These are phyloP conservation scores for Ilyonectria mors-panacis DNA, from an alignment of 2,329 filamentous ascomycete genomes.

Conservation along the genomic window DNA sequence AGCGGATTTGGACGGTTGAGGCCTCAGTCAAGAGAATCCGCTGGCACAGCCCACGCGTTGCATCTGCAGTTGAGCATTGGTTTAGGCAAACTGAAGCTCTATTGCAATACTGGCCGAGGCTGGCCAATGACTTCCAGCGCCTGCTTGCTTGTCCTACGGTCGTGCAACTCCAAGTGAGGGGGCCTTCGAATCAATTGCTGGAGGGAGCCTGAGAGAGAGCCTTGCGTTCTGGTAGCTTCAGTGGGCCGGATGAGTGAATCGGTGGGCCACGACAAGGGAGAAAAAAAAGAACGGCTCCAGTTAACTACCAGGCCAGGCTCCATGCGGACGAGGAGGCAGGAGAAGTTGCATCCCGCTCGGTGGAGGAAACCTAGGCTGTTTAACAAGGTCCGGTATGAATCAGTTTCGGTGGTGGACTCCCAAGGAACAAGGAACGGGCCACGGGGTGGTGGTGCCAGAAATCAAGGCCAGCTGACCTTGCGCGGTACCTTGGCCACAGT, in stretches of 20 bases:
- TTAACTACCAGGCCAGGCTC: neutral
- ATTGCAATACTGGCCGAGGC: neutral
- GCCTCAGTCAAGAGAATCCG: neutral
- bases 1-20: neutral
- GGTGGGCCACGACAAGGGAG: conserved; percentile 16
- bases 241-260: conserved; percentile 10
- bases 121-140: neutral
- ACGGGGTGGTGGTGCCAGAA: conserved; percentile 9
- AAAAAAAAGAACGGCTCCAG: neutral
- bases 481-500: conserved; percentile 16
- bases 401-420: neutral
- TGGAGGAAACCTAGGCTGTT: neutral
- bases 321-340: neutral
- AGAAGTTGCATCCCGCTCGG: neutral
- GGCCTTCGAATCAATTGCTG: neutral
- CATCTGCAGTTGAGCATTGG: neutral
- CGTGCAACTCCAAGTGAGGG: neutral
- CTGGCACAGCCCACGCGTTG: neutral
- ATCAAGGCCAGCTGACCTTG: conserved; percentile 19
- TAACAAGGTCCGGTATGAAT: too few species aligned
- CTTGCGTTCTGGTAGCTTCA: conserved; percentile 11
- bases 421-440: neutral
- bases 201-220: neutral
- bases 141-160: neutral
- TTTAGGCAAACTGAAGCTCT: neutral